Evolutionary conservation across 1,284 basidiomycete genomes (phyloP).

Genomic region (Phlebopus sp.): DNA sequence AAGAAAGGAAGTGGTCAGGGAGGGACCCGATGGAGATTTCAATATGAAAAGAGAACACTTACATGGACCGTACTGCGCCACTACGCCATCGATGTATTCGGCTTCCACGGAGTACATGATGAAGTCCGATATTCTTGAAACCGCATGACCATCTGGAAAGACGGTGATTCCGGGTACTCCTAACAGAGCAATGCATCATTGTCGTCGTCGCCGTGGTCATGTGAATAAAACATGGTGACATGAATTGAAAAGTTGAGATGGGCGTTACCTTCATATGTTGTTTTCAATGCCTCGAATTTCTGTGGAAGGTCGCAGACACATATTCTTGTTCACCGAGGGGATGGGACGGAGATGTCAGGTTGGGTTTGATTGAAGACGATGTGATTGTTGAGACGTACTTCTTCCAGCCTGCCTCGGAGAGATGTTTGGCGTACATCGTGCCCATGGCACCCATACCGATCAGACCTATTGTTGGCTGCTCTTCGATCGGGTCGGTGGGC

Average conservation of each 20-base stretch:
- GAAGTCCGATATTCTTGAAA: constrained; percentile 83
- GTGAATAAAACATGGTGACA: constrained; percentile 4
- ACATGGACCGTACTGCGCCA: constrained; percentile 91
- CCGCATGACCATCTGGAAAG: constrained; percentile 76
- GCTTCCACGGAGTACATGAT: constrained; percentile 96
- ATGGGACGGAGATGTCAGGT: constrained; percentile 2
- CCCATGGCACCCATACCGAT: constrained; percentile 98
- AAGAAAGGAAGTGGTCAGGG: neutral
- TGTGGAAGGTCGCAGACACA: constrained; percentile 89
- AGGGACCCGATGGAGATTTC: neutral
- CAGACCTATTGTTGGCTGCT: constrained; percentile 78
- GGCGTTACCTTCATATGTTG: constrained; percentile 58
- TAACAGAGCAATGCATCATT: constrained; percentile 15
- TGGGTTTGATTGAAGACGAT: neutral
- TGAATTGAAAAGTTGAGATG: neutral
- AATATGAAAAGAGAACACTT: constrained; percentile 27
- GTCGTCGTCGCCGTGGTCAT: neutral
- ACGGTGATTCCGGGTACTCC: constrained; percentile 62
- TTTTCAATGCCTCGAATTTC: constrained; percentile 65
- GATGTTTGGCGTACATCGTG: constrained; percentile 80
- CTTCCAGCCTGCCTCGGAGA: constrained; percentile 81
- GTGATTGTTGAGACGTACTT: constrained; percentile 55
- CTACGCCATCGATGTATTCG: constrained; percentile 82
- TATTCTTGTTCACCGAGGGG: constrained; percentile 75
- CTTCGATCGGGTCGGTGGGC: constrained; percentile 48